Evolutionary conservation across 116 monocot species (phyloP).

Genomic region (Cymodocea nodosa): DNA sequence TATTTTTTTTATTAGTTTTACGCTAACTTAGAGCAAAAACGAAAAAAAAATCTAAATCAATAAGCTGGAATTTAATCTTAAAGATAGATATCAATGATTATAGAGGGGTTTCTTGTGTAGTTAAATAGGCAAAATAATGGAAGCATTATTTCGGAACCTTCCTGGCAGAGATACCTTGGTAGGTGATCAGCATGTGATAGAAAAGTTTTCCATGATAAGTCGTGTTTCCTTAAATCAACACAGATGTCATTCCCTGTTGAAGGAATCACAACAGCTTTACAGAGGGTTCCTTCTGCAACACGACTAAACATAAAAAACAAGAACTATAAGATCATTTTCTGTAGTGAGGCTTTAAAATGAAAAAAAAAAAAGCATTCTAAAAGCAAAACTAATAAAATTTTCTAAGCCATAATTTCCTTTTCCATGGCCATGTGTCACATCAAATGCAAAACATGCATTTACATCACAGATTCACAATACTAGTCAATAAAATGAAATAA

Average conservation of each 20-base stretch:
- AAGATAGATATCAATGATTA: neutral
- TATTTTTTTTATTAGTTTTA: neutral
- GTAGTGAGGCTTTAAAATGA: neutral
- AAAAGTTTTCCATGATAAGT: conserved; percentile 76
- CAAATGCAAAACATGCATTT: too few species aligned
- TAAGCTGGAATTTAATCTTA: conserved; percentile 3
- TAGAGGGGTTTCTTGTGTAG: too few species aligned
- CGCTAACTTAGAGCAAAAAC: neutral
- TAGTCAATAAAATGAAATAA: neutral
- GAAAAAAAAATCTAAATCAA: neutral
- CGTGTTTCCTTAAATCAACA: conserved; percentile 52
- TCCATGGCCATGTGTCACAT: too few species aligned
- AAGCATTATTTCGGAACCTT: neutral
- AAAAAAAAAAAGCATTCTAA: too few species aligned
- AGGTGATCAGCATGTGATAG: conserved; percentile 29
- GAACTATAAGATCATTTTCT: neutral
- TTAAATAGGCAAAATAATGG: neutral
- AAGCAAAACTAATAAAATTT: too few species aligned
- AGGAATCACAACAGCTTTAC: conserved; percentile 78
- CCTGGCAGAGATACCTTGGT: conserved; percentile 30
- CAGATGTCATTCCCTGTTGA: conserved; percentile 33
- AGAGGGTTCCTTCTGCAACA: conserved; percentile 44
- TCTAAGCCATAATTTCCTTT: too few species aligned
- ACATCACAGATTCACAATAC: neutral
- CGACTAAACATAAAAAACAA: conserved; percentile 30